phyloP scores from a whole-genome alignment of 441 rosid genomes.

The Brassica hybrid region DNA sequence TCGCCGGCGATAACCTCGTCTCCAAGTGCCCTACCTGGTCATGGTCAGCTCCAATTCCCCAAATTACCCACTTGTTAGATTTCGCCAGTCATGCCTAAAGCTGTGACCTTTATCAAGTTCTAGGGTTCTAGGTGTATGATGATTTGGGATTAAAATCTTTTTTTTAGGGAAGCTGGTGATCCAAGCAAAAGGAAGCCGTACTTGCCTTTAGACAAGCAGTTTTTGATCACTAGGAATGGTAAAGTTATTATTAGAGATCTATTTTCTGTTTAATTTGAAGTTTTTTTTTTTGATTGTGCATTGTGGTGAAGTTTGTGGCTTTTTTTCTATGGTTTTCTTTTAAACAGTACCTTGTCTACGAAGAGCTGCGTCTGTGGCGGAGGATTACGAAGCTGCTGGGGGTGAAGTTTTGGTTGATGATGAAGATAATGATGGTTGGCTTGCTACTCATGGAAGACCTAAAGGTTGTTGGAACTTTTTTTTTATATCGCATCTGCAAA shows the following conservation, averaged over 20 bases:
- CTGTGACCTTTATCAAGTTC: background rate
- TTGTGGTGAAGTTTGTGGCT: background rate
- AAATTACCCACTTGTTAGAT: background rate
- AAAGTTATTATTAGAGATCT: constrained; percentile 14
- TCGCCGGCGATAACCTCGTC: constrained; percentile 79
- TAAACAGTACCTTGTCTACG: constrained; percentile 81
- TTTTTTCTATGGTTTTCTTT: background rate
- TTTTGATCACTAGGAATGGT: constrained; percentile 92
- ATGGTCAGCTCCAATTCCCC: constrained; percentile 55
- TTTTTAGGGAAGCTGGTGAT: constrained; percentile 89
- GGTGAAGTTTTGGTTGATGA: constrained; percentile 88
- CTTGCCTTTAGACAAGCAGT: constrained; percentile 83
- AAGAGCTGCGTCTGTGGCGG: constrained; percentile 88
- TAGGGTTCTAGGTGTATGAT: background rate
- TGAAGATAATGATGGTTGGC: constrained; percentile 96
- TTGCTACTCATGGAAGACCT: constrained; percentile 95
- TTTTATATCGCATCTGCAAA: background rate
- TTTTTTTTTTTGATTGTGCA: constrained; percentile 13
- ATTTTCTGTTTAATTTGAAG: background rate
- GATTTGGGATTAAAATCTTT: background rate
- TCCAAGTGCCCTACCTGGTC: constrained; percentile 74
- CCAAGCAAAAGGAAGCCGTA: constrained; percentile 85
- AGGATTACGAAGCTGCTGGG: constrained; percentile 93
- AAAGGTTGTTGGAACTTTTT: constrained; percentile 53
- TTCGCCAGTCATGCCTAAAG: background rate